These are phyloP conservation scores for Inonotus hispidus DNA, from an alignment of 1,284 basidiomycete genomes.

Conservation along the genomic window DNA sequence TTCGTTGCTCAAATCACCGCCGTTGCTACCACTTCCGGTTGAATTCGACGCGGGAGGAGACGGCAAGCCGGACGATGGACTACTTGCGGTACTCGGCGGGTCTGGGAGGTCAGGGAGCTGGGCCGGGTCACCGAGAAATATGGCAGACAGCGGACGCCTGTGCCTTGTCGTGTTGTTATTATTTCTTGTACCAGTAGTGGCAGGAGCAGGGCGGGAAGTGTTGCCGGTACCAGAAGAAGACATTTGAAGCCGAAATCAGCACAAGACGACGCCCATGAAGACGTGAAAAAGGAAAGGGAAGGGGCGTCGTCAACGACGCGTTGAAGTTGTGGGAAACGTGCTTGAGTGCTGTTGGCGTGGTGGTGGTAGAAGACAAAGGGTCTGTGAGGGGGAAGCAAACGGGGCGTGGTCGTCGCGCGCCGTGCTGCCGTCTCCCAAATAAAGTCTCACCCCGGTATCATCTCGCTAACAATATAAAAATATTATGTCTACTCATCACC, in stretches of 20 bases:
- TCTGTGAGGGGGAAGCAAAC: background rate
- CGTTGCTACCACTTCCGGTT: slow-evolving; percentile 70
- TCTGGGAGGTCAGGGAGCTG: slow-evolving; percentile 60
- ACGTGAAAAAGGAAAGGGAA: slow-evolving; percentile 3
- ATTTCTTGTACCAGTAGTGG: too few species aligned
- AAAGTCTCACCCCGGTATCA: background rate
- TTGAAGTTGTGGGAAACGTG: background rate
- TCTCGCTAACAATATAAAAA: background rate
- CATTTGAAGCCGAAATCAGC: slow-evolving; percentile 13
- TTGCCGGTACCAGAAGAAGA: background rate
- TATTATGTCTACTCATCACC: slow-evolving; percentile 21
- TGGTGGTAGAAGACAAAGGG: slow-evolving; percentile 7
- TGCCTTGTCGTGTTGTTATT: slow-evolving; percentile 10
- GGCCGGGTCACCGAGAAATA: slow-evolving; percentile 38
- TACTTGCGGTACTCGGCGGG: slow-evolving; percentile 53
- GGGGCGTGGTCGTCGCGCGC: slow-evolving; percentile 5
- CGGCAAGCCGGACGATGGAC: slow-evolving; percentile 49
- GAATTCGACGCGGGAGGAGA: slow-evolving; percentile 78
- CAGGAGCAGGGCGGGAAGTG: slow-evolving; percentile 17
- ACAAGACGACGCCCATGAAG: slow-evolving; percentile 15
- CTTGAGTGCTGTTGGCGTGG: background rate
- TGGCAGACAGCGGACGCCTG: slow-evolving; percentile 32
- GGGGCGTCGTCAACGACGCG: slow-evolving; percentile 15
- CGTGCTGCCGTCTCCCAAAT: slow-evolving; percentile 1
- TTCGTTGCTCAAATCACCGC: slow-evolving; percentile 48